Percentiles rank a stretch among this genome's conserved stretches.
phyloP scores from a whole-genome alignment of 2,329 filamentous ascomycete species.

The Aspergillus hortae region DNA sequence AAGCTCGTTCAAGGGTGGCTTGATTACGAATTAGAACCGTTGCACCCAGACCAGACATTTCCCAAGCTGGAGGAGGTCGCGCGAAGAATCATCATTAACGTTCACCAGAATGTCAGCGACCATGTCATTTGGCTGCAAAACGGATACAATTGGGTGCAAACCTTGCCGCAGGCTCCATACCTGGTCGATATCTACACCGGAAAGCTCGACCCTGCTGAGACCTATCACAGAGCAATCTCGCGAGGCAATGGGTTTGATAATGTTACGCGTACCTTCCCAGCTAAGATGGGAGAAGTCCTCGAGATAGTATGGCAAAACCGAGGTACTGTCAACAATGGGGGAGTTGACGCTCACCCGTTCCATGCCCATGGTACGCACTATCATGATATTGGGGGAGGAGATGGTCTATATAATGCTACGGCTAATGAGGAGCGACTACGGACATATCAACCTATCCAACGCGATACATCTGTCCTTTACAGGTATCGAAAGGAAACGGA shows the following conservation, averaged over 20 bases:
- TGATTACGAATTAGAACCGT: not conserved
- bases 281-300: conserved; percentile 44
- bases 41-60: conserved; percentile 6
- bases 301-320: conserved; percentile 44
- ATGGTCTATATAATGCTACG: conserved; percentile 43
- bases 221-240: conserved; percentile 21
- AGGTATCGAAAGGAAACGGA: conserved; percentile 46
- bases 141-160: conserved; percentile 46
- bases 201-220: not conserved
- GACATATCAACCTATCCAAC: conserved; percentile 34
- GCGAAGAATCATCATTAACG: conserved; percentile 47
- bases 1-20: not conserved
- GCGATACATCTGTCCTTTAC: conserved; percentile 55
- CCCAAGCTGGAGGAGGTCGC: conserved; percentile 43
- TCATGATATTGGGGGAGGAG: conserved; percentile 46
- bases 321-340: conserved; percentile 21
- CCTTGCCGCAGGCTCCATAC: conserved; percentile 37
- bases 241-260: conserved; percentile 40
- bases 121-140: conserved; percentile 34
- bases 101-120: conserved; percentile 26
- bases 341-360: conserved; percentile 43
- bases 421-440: conserved; percentile 41
- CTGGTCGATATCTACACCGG: conserved; percentile 44
- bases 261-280: conserved; percentile 37
- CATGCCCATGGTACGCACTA: conserved; percentile 47